Evolutionary conservation across 2,329 filamentous ascomycete species (phyloP), one percentile per base, ranked within the genome.

Genomic region (Colletotrichum sp.): DNA sequence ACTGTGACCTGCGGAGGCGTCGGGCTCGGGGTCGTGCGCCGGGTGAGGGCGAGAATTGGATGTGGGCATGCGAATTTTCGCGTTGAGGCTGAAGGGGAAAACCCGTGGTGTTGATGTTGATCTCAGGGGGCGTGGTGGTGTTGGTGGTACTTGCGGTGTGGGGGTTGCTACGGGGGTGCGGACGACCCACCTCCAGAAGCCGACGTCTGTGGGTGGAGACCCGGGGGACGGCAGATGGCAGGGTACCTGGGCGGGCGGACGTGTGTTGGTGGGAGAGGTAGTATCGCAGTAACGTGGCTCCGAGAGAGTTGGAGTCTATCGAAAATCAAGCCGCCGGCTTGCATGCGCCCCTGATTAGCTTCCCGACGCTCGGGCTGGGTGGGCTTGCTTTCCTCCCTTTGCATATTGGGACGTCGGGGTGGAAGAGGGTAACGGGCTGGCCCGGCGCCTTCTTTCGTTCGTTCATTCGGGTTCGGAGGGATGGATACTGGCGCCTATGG

Each of bases 101-200:
- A n/a, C n/a, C 28, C 52, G 36, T 34, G 64, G 64, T 64, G 69
- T 65, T 75, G 73, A 73, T 72, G 73, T 73, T 75, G 73, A 68
- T 64, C 28, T 72, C 62, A 72, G 64, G 73, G 64, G 71, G 22
- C 22, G 67, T 27, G 60, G 6, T 34, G 27, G 56, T 27, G 60
- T 7, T 34, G 27, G 56, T 52, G 61, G 68, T 64, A 64, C 69
- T 68, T 67, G 66, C 66, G 66, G 61, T 32, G 66, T 61, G 72
- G 67, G 67, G 71, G 66, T 66, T 75, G 73, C 72, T 43, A 66
- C 62, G 72, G 68, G 34, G 32, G 60, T 22, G 34, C 27, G 61
- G 32, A 30, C 61, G 32, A 34, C 30, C 58, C 30, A 32, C 18
- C 16, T 61, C 28, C 58, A 30, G 58, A 61, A 32, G 56, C 56